Evolutionary conservation across 345 rosid genomes (phyloP), one percentile per base, ranked within the genome.

Genomic region (Eutrema japonicum): DNA sequence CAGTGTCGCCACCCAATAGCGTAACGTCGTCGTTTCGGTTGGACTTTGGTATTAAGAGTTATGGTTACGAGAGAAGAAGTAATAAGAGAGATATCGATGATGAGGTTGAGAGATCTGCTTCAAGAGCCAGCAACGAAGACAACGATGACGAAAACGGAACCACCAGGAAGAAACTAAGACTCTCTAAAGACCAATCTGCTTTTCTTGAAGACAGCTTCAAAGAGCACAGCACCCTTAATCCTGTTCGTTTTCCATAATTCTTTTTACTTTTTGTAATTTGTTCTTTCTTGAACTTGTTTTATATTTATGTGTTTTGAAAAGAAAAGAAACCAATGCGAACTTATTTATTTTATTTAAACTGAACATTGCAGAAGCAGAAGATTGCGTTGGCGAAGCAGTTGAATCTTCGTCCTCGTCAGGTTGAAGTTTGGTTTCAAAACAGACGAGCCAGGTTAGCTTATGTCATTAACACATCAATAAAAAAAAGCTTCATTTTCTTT

Each of bases 351-450:
- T 18, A 18, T 18, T 18, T 29, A 50, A 42, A 16, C 22, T 18
- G 16, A 67, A 49, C 9, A 70, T 49, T 54, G 69, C 85, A 94
- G 97, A 89, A 89, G 71, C 89, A 91, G 55, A 91, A 94, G 82
- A 85, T 85, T 43, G 95, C 87, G 3, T 69, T 94, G 81, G 98
- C 97, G 4, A 89, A 88, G 55, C 93, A 87, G 68, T 77, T 91
- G 80, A 88, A 85, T 83, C 97, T 94, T 58, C 93, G 96, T 54
- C 96, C 98, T 45, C 86, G 96, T 43, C 98, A 94, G 59, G 93
- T 94, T 4, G 98, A 94, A 82, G 98, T 91, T 8, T 94, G 98
- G 98, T 94, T 94, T 78, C 98, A 94, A 60, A 94, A 91, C 80
- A 82, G 98, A 77, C 84, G 98, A 82, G 98, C 98, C 58, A 87